These are phyloP conservation scores for Oryza punctata DNA, from an alignment of 176 grass and related monocot genomes.

Conservation along the genomic window DNA sequence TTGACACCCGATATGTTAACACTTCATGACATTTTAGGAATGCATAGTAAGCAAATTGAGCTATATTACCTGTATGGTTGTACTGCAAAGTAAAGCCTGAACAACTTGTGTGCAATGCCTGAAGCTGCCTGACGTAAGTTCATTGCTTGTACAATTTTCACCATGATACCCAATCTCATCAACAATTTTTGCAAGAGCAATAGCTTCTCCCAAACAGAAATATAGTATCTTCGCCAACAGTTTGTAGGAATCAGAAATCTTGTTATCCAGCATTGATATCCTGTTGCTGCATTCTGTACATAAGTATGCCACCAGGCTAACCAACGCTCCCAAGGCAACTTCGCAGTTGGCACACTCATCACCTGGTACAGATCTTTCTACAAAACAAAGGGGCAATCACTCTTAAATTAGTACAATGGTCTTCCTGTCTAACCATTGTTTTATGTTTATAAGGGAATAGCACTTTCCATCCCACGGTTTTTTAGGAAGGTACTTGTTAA, in stretches of 20 bases:
- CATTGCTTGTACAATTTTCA: constrained; percentile 49
- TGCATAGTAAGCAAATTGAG: constrained; percentile 11
- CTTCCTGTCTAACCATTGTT: background rate
- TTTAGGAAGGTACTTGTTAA: background rate
- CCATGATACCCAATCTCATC: constrained; percentile 45
- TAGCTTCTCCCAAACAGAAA: constrained; percentile 72
- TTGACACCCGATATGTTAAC: too few species aligned
- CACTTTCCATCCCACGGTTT: background rate
- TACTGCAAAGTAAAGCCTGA: constrained; percentile 56
- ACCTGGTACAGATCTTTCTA: constrained; percentile 59
- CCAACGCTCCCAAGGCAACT: constrained; percentile 54
- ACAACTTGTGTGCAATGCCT: constrained; percentile 65
- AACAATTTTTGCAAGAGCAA: constrained; percentile 77
- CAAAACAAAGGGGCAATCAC: constrained; percentile 42
- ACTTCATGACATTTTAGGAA: background rate
- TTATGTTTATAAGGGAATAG: constrained; percentile 1
- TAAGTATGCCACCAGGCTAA: constrained; percentile 64
- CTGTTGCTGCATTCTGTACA: constrained; percentile 66
- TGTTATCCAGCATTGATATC: constrained; percentile 60
- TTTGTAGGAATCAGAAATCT: constrained; percentile 65
- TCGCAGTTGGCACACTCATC: constrained; percentile 38
- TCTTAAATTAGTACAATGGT: constrained; percentile 1
- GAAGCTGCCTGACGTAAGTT: constrained; percentile 54
- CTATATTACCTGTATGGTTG: constrained; percentile 64
- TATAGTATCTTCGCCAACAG: constrained; percentile 71